These are phyloP conservation scores for Inonotus hispidus DNA, from an alignment of 1,284 basidiomycete genomes.

Conservation along the genomic window DNA sequence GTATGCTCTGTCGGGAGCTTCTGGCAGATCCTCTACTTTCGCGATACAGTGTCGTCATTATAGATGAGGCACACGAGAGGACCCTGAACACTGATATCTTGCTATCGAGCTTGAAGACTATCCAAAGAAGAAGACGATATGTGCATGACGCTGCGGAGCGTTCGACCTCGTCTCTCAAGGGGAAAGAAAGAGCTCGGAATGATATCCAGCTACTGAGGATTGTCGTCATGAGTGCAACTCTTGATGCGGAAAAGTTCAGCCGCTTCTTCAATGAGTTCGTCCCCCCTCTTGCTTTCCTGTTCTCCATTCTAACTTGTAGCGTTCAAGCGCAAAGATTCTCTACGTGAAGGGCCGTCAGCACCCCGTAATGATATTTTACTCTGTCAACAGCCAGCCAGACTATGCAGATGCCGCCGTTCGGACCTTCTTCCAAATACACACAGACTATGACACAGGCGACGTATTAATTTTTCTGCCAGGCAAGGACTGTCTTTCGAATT, in stretches of 20 bases:
- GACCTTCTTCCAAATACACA: conserved; percentile 89
- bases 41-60: conserved; percentile 84
- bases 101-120: conserved; percentile 88
- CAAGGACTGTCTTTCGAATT: conserved; percentile 23
- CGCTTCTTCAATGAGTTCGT: conserved; percentile 78
- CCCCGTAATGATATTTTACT: conserved; percentile 80
- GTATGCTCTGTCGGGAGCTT: conserved; percentile 91
- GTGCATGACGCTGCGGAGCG: conserved; percentile 24
- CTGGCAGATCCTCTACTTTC: conserved; percentile 73
- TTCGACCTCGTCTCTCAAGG: conserved; percentile 28
- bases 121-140: conserved; percentile 66
- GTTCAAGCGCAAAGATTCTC: conserved; percentile 72
- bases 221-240: conserved; percentile 95
- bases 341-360: conserved; percentile 94
- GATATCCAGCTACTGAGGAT: conserved; percentile 70
- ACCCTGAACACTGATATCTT: conserved; percentile 93
- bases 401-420: conserved; percentile 87
- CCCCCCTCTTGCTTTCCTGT: background rate
- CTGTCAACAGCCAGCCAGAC: conserved; percentile 70
- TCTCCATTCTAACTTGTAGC: background rate
- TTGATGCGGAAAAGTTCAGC: conserved; percentile 93
- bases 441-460: conserved; percentile 76
- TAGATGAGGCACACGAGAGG: conserved; percentile 97
- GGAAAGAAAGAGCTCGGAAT: conserved; percentile 30
- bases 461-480: conserved; percentile 93